phyloP scores from a whole-genome alignment of 805 yeast genomes.

The Wickerhamomyces canadensis region DNA sequence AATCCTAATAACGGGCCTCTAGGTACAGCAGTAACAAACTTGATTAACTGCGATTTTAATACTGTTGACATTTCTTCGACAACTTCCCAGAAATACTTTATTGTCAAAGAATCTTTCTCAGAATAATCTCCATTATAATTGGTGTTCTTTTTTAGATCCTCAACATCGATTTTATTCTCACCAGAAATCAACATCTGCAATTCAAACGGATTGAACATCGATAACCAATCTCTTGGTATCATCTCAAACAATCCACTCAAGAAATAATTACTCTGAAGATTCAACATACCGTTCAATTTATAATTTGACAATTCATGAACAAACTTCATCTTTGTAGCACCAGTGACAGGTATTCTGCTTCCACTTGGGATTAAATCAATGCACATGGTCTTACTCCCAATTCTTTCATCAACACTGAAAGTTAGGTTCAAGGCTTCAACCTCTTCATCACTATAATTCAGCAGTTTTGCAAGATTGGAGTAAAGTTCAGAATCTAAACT shows the following conservation, averaged over 20 bases:
- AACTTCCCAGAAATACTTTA: constrained; percentile 68
- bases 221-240: constrained; percentile 69
- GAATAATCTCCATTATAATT: constrained; percentile 68
- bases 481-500: constrained; percentile 67
- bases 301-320: constrained; percentile 74
- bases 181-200: constrained; percentile 80
- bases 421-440: constrained; percentile 50
- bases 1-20: constrained; percentile 91
- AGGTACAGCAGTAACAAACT: constrained; percentile 89
- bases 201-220: constrained; percentile 80
- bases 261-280: constrained; percentile 56
- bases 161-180: constrained; percentile 58
- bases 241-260: constrained; percentile 66
- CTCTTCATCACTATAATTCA: constrained; percentile 49
- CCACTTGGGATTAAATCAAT: constrained; percentile 66
- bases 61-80: constrained; percentile 58
- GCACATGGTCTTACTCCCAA: constrained; percentile 32
- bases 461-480: constrained; percentile 54
- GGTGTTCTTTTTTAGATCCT: constrained; percentile 60
- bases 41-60: constrained; percentile 63
- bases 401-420: constrained; percentile 55
- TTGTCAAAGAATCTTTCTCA: constrained; percentile 48
- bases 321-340: constrained; percentile 61
- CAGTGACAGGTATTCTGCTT: constrained; percentile 45
- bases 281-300: constrained; percentile 60